Evolutionary conservation across 805 yeast genomes (phyloP), one percentile per base, ranked within the genome.

Genomic region (Teunomyces kruisii): DNA sequence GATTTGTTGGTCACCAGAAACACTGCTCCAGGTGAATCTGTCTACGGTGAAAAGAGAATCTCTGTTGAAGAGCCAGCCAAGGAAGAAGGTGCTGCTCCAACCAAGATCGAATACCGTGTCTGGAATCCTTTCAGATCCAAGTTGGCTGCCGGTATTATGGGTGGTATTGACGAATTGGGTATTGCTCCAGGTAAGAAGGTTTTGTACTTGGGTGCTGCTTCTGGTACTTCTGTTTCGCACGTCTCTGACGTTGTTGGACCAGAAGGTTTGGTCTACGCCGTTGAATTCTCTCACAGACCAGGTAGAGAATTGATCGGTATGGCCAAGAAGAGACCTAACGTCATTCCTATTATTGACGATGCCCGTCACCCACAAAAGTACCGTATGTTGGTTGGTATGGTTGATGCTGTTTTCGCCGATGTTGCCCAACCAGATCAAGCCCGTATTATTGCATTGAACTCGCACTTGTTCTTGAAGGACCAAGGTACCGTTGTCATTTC

Each of bases 381-480:
- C 85, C 86, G 99, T 80, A 94, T 94, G 99, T 81, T 94, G 62
- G 79, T 94, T 53, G 96, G 97, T 64, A 94, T 94, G 99, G 99
- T 94, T 56, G 99, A 94, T 73, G 88, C 83, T 67, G 98, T 94
- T 50, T 94, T 94, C 66, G 99, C 99, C 52, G 99, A 94, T 80
- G 99, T 94, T 69, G 99, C 99, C 56, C 99, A 94, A 79, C 99
- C 99, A 36, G 99, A 94, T 77, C 99, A 94, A 79, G 99, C 99
- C 59, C 95, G 99, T 86, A 94, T 94, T 68, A 92, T 94, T 70
- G 99, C 98, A 43, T 83, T 94, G 69, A 94, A 94, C 83, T 85
- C 98, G 47, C 99, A 94, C 74, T 79, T 92, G 81, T 94, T 94
- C 86, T 81, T 94, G 69, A 94, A 94, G 75, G 97, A 94, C 73